Percentiles rank a stretch among this genome's conserved stretches.
Conservation (phyloP, 2,329 filamentous ascomycete species). For the Colletotrichum lindemuthianum region DNA sequence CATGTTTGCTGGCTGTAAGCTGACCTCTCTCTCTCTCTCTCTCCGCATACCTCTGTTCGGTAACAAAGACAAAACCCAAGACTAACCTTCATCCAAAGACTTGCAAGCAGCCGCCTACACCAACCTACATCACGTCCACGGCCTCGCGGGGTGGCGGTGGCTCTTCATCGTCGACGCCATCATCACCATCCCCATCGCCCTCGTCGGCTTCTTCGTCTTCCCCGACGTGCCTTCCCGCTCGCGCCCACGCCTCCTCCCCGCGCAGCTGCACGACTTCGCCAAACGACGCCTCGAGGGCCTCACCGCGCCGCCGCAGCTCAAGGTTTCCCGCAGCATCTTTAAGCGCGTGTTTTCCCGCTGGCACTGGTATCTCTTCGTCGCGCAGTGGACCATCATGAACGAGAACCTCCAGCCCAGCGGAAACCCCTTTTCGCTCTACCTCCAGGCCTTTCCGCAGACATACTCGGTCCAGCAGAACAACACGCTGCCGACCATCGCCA, state of each 20-base stretch:
- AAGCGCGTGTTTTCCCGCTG: slow-evolving; percentile 49
- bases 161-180: slow-evolving; percentile 69
- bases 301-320: slow-evolving; percentile 44
- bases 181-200: slow-evolving; percentile 64
- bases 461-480: slow-evolving; percentile 54
- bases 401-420: slow-evolving; percentile 47
- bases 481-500: slow-evolving; percentile 51
- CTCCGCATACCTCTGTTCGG: no score
- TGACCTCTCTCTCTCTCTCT: no score
- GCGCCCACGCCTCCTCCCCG: slow-evolving; percentile 45
- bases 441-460: slow-evolving; percentile 47
- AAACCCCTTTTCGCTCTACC: slow-evolving; percentile 52
- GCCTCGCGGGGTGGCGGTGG: slow-evolving; percentile 63
- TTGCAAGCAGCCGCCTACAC: slow-evolving; percentile 65
- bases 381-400: slow-evolving; percentile 50
- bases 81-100: slow-evolving; percentile 43
- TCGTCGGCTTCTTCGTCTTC: slow-evolving; percentile 53
- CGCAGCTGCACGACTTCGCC: slow-evolving; percentile 42
- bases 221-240: slow-evolving; percentile 44
- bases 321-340: slow-evolving; percentile 48
- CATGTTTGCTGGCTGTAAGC: slow-evolving; percentile 59
- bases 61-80: no score
- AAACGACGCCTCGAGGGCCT: slow-evolving; percentile 42
- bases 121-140: slow-evolving; percentile 59
- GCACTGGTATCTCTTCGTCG: slow-evolving; percentile 52